A percentile compares a stretch with the other conserved stretches of the same genome.
phyloP scores from a whole-genome alignment of 805 yeast genomes.

The Candida khao-thaluensis region DNA sequence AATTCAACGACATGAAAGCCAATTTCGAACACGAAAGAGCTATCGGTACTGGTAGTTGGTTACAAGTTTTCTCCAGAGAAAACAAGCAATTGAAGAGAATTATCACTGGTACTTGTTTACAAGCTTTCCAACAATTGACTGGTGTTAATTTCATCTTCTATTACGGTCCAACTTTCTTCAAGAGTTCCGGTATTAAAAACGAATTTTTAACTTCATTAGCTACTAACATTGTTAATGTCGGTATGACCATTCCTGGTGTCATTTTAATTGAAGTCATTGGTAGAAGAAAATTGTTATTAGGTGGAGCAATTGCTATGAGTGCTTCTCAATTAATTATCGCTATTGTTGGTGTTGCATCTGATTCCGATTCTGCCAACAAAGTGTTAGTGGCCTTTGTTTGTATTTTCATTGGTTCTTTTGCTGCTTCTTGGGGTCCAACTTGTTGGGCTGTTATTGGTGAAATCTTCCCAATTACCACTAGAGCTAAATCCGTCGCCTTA shows the following conservation, averaged over 20 bases:
- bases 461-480: conserved; percentile 35
- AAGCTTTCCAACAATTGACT: conserved; percentile 84
- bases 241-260: conserved; percentile 79
- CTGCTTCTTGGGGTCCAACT: conserved; percentile 44
- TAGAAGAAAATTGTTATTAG: conserved; percentile 63
- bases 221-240: conserved; percentile 79
- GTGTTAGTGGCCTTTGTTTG: conserved; percentile 37
- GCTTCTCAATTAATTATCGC: conserved; percentile 63
- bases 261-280: conserved; percentile 75
- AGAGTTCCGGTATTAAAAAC: conserved; percentile 55
- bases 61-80: conserved; percentile 59
- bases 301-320: conserved; percentile 76
- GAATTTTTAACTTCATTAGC: conserved; percentile 64
- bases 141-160: conserved; percentile 91
- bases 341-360: conserved; percentile 40
- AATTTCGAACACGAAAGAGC: conserved; percentile 67
- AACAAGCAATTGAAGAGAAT: conserved; percentile 50
- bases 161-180: conserved; percentile 82
- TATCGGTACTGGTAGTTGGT: conserved; percentile 49
- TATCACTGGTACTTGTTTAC: conserved; percentile 63
- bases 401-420: conserved; percentile 40
- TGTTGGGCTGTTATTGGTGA: conserved; percentile 40
- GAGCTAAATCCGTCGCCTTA: conserved; percentile 39
- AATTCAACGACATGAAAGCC: conserved; percentile 73
- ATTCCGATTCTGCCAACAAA: conserved; percentile 29